These are phyloP conservation scores for Tylopilus cervinicoccineus DNA, from an alignment of 768 basidiomycete species.

Conservation along the genomic window DNA sequence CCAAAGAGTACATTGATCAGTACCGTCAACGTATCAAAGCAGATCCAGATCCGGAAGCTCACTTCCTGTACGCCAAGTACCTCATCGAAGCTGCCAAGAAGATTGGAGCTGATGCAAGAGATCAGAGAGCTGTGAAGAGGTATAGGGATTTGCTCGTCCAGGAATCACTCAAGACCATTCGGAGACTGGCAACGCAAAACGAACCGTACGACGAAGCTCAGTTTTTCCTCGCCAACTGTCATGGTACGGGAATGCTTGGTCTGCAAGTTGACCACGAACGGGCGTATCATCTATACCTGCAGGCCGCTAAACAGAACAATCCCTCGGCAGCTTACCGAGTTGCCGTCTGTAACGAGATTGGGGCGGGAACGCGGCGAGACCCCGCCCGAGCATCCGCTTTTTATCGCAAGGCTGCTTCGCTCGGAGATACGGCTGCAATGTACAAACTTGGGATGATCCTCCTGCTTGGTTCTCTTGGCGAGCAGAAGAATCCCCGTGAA, in stretches of 20 bases:
- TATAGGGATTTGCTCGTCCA: slow-evolving; percentile 84
- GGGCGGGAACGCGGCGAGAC: slow-evolving; percentile 90
- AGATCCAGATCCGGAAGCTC: slow-evolving; percentile 97
- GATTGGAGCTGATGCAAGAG: slow-evolving; percentile 67
- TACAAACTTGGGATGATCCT: slow-evolving; percentile 99
- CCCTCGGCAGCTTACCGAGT: slow-evolving; percentile 93
- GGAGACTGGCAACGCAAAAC: slow-evolving; percentile 88
- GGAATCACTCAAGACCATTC: slow-evolving; percentile 90
- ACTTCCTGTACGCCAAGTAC: slow-evolving; percentile 98
- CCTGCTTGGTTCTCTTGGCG: slow-evolving; percentile 77
- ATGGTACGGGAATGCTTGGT: slow-evolving; percentile 94
- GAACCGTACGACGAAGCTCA: slow-evolving; percentile 94
- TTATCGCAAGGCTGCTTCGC: slow-evolving; percentile 92
- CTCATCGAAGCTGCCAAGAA: slow-evolving; percentile 97
- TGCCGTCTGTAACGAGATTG: slow-evolving; percentile 98
- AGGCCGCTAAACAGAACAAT: slow-evolving; percentile 97
- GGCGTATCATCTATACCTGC: slow-evolving; percentile 94
- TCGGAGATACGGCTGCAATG: slow-evolving; percentile 98
- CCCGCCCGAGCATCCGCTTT: slow-evolving; percentile 87
- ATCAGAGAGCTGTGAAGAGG: slow-evolving; percentile 82
- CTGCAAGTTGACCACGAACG: slow-evolving; percentile 96
- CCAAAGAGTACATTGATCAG: slow-evolving; percentile 95
- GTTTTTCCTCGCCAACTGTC: slow-evolving; percentile 97
- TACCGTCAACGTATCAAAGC: slow-evolving; percentile 96
- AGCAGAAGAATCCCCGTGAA: slow-evolving; percentile 83